A percentile compares a stretch with the other conserved stretches of the same genome.
These are phyloP conservation scores for Corymbia citriodora DNA, from an alignment of 441 rosid genomes.

Conservation along the genomic window DNA sequence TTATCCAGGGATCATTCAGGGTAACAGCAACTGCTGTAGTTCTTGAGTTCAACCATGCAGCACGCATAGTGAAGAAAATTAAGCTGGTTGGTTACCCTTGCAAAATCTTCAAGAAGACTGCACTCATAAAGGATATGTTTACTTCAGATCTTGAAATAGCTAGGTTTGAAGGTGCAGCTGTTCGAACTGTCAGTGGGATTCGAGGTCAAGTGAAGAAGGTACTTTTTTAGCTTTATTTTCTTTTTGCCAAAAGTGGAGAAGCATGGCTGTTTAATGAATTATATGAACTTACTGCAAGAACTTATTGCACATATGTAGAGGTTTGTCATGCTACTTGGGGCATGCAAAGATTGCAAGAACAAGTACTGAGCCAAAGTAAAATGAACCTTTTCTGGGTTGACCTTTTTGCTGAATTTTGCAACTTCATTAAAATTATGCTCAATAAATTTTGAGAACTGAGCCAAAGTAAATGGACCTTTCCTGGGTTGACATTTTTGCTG, in stretches of 20 bases:
- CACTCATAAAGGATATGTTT: constrained; percentile 81
- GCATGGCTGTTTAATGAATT: neutral
- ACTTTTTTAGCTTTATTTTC: neutral
- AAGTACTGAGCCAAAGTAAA: neutral
- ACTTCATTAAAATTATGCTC: neutral
- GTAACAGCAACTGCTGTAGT: constrained; percentile 77
- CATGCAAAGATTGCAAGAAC: neutral
- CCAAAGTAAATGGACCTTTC: neutral
- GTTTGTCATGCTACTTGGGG: neutral
- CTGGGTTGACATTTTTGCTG: neutral
- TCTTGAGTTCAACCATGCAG: constrained; percentile 79
- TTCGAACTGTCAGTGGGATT: constrained; percentile 90
- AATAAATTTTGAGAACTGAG: neutral
- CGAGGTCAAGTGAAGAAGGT: constrained; percentile 94
- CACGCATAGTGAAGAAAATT: constrained; percentile 67
- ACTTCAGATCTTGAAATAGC: constrained; percentile 94
- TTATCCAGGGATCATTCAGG: constrained; percentile 64
- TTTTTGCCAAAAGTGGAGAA: neutral
- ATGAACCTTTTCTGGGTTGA: neutral
- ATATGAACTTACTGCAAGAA: neutral
- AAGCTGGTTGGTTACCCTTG: constrained; percentile 88
- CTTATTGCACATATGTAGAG: neutral
- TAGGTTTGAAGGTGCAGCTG: constrained; percentile 78
- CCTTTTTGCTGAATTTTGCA: neutral
- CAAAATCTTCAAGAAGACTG: constrained; percentile 91